Base-by-base conservation (phyloP, 2,329 filamentous ascomycete species). In the Xylariaceae sp. region DNA sequence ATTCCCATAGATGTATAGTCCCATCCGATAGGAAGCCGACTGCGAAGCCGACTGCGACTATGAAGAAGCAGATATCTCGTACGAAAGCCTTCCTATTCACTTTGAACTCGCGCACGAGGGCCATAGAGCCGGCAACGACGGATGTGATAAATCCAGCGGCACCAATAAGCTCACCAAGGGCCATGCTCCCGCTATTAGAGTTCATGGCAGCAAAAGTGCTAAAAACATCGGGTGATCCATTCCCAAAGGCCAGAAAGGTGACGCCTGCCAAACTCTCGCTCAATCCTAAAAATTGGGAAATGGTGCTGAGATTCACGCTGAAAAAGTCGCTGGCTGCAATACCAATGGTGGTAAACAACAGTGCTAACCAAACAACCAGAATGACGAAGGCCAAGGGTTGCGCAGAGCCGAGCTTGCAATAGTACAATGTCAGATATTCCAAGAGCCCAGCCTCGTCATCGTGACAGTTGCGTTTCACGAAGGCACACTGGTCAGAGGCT, bases 271-370 rank as follows among this genome's bases (percentile, higher is more conserved):
- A 79, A 67, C 90, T 97, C 73, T 99, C 91, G 68, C 91, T 96
- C 75, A 99, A 86, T 17, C 92, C 91, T 27, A 97, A 77, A 45
- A 96, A 83, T 49, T 80, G 86, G 18, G 94, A 86, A 60, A 99
- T 94, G 11, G 94, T 97, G 68, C 89, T 94, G 32, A 99, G 78
- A 65, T 99, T 96, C 71, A 97, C 83, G 71, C 91, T 97, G 71
- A 99, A 94, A 75, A 99, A 99, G 71, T 99, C 94, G 70, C 90
- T 96, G 18, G 94, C 94, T 12, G 94, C 94, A 56, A 99, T 96
- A 52, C 94, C 94, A 57, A 99, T 96, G 12, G 94, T 97, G 59
- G 88, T 92, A 71, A 99, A 99, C 7, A 99, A 82, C 47, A 97
- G 74, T 35, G 82, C 87, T 6, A 96, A 80, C 94, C 94, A 99